Conservation (phyloP, 179 eudicot genomes). For the Spergularia azorica region DNA sequence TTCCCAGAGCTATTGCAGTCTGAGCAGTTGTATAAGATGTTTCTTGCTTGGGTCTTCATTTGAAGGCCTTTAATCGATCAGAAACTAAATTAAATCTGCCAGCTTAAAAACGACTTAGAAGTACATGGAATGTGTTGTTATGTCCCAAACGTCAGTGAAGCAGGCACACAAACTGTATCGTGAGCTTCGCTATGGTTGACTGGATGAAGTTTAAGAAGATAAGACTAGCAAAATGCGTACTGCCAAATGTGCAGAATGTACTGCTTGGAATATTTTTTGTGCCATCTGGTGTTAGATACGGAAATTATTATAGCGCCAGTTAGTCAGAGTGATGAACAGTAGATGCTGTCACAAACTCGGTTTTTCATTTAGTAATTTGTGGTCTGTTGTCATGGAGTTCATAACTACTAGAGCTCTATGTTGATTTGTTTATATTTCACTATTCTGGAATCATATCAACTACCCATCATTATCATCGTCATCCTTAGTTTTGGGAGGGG, state of each 20-base stretch:
- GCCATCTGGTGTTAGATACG: neutral
- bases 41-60: too few species aligned
- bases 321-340: neutral
- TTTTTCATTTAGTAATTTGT: neutral
- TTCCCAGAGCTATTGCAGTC: neutral
- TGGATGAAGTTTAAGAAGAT: neutral
- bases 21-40: too few species aligned
- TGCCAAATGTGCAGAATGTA: neutral
- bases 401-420: neutral
- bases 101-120: neutral
- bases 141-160: neutral
- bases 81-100: too few species aligned
- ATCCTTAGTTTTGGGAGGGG: neutral
- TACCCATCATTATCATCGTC: neutral
- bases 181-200: neutral
- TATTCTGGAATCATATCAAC: neutral
- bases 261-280: neutral
- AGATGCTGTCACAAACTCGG: neutral
- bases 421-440: neutral
- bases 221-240: neutral
- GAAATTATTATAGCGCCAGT: too few species aligned
- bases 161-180: neutral
- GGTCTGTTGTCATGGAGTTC: neutral
- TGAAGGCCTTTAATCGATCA: too few species aligned
- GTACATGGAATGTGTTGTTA: neutral